These are phyloP conservation scores for Erigeron canadensis DNA, from an alignment of 129 eudicot species.

Conservation along the genomic window DNA sequence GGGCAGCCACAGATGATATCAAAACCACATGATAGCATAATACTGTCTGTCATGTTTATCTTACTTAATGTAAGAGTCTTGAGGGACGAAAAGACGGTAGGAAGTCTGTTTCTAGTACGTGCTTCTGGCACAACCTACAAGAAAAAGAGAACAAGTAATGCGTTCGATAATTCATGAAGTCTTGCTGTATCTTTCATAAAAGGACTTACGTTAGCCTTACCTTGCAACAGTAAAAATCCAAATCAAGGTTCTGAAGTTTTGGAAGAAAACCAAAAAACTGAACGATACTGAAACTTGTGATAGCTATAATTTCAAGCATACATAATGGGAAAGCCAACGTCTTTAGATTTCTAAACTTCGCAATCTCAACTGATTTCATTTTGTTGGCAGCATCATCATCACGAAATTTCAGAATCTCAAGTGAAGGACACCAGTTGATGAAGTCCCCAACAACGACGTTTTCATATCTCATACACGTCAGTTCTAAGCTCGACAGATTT, in stretches of 20 bases:
- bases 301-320: neutral
- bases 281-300: neutral
- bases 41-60: neutral
- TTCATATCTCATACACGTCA: no score
- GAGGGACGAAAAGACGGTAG: neutral
- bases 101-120: neutral
- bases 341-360: conserved; percentile 2
- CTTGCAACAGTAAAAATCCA: neutral
- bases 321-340: neutral
- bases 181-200: no score
- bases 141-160: neutral
- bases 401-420: no score
- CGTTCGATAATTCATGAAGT: neutral
- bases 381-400: no score
- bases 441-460: no score
- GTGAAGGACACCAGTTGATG: no score
- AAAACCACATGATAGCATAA: neutral
- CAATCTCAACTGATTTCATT: neutral
- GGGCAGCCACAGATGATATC: conserved; percentile 10
- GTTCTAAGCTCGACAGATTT: no score
- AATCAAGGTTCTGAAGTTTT: neutral
- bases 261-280: neutral
- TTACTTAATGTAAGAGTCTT: neutral
- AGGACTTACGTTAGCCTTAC: neutral
- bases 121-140: neutral